A percentile compares a stretch with the other conserved stretches of the same genome.
Conservation (phyloP, 257 asterid species). For the Ajuga chamaepitys region DNA sequence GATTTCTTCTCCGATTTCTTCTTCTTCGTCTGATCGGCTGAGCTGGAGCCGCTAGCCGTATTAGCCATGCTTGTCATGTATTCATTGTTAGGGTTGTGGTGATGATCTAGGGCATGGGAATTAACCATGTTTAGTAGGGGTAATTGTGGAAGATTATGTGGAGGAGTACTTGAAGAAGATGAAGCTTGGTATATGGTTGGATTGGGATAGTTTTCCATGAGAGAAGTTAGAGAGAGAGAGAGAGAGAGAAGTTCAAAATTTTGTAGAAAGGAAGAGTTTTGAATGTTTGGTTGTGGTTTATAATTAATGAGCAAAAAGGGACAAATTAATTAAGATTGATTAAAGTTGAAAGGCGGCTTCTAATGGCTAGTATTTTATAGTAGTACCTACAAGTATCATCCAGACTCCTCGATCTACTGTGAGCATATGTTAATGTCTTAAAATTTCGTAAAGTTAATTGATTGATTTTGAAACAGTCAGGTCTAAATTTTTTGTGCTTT, state of each 20-base stretch:
- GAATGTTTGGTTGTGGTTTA: slow-evolving; percentile 10
- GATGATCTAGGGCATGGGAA: slow-evolving; percentile 1
- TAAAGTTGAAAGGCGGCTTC: slow-evolving; percentile 36
- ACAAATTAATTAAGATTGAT: not conserved
- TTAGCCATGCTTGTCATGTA: not conserved
- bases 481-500: too few relatives aligned
- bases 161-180: slow-evolving; percentile 16
- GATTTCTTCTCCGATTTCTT: slow-evolving; percentile 22
- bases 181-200: slow-evolving; percentile 22
- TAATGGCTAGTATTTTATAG: not conserved
- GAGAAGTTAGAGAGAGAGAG: not conserved
- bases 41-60: not conserved
- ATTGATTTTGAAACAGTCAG: too few relatives aligned
- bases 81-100: slow-evolving; percentile 5
- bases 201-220: slow-evolving; percentile 31
- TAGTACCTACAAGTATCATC: too few relatives aligned
- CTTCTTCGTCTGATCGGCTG: not conserved
- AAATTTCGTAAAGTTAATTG: too few relatives aligned
- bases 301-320: not conserved
- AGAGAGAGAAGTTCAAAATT: not conserved
- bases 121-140: slow-evolving; percentile 6
- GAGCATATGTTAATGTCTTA: too few relatives aligned
- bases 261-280: slow-evolving; percentile 1
- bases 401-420: too few relatives aligned
- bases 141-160: slow-evolving; percentile 27